Evolutionary conservation across 2,329 filamentous ascomycete species (phyloP).

Genomic region (Verticillium longisporum): DNA sequence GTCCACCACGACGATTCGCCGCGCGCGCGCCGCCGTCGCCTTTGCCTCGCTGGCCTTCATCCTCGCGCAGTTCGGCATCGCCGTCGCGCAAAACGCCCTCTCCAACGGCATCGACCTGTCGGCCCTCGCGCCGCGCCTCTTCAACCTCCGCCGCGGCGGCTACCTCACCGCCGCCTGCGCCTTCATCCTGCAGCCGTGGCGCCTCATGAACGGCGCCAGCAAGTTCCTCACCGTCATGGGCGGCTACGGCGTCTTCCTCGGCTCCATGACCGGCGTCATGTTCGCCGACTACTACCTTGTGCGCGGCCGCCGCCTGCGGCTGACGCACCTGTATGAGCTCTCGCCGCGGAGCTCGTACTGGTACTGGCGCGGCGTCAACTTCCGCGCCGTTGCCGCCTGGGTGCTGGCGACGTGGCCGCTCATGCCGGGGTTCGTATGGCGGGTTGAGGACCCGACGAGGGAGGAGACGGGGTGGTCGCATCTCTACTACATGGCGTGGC

Average conservation of each 20-base stretch:
- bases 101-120: conserved; percentile 19
- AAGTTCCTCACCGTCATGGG: conserved; percentile 21
- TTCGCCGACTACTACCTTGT: conserved; percentile 26
- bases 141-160: conserved; percentile 11
- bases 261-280: conserved; percentile 28
- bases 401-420: conserved; percentile 13
- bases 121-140: conserved; percentile 17
- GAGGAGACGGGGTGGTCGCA: conserved; percentile 17
- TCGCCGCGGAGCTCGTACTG: conserved; percentile 14
- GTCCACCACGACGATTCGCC: conserved; percentile 6
- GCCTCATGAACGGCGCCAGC: conserved; percentile 13
- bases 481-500: conserved; percentile 19
- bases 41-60: conserved; percentile 14
- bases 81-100: conserved; percentile 13
- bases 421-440: conserved; percentile 15
- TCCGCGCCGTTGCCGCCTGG: conserved; percentile 13
- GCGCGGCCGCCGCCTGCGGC: conserved; percentile 23
- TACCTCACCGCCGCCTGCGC: conserved; percentile 12
- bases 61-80: conserved; percentile 13
- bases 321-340: conserved; percentile 25
- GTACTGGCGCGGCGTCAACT: conserved; percentile 16
- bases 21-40: conserved; percentile 11
- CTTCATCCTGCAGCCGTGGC: conserved; percentile 17
- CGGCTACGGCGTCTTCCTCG: conserved; percentile 25
- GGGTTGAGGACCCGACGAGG: conserved; percentile 9